phyloP scores from a whole-genome alignment of 805 yeast genomes.

The Schizosaccharomyces lindneri region DNA sequence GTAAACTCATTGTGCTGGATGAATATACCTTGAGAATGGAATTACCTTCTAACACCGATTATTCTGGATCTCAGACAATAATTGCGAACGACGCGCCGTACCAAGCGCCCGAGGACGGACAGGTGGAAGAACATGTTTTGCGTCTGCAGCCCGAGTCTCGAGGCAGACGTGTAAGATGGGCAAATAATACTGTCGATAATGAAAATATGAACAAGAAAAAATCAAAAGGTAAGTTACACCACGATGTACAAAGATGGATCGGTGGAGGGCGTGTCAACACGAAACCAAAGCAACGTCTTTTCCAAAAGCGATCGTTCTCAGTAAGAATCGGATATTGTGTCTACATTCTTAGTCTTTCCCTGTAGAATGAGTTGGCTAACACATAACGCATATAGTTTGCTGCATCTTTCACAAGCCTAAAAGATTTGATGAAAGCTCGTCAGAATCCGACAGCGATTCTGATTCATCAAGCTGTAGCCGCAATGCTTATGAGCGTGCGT shows the following conservation, averaged over 20 bases:
- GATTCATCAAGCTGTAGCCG: slow-evolving; percentile 9
- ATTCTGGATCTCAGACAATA: too few species aligned
- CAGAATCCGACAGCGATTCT: slow-evolving; percentile 15
- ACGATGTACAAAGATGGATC: neutral
- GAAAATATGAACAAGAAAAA: slow-evolving; percentile 74
- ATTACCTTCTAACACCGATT: too few species aligned
- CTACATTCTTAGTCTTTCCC: too few species aligned
- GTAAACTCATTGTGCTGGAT: too few species aligned
- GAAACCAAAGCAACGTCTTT: too few species aligned
- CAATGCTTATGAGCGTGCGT: neutral
- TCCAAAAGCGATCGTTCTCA: too few species aligned
- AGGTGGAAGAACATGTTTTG: neutral
- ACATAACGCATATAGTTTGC: slow-evolving; percentile 21
- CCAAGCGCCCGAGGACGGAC: neutral
- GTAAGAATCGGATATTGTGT: too few species aligned
- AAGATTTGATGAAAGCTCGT: slow-evolving; percentile 17
- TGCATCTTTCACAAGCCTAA: slow-evolving; percentile 26
- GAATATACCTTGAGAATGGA: too few species aligned
- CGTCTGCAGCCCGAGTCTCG: neutral
- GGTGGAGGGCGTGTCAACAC: too few species aligned
- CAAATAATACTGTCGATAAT: slow-evolving; percentile 67
- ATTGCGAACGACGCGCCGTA: too few species aligned
- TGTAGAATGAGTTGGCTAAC: slow-evolving; percentile 8
- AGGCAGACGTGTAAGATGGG: slow-evolving; percentile 44
- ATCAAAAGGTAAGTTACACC: slow-evolving; percentile 30